These are phyloP conservation scores for Paecilomyces sp. DNA, from an alignment of 2,329 filamentous ascomycete species.

Conservation along the genomic window DNA sequence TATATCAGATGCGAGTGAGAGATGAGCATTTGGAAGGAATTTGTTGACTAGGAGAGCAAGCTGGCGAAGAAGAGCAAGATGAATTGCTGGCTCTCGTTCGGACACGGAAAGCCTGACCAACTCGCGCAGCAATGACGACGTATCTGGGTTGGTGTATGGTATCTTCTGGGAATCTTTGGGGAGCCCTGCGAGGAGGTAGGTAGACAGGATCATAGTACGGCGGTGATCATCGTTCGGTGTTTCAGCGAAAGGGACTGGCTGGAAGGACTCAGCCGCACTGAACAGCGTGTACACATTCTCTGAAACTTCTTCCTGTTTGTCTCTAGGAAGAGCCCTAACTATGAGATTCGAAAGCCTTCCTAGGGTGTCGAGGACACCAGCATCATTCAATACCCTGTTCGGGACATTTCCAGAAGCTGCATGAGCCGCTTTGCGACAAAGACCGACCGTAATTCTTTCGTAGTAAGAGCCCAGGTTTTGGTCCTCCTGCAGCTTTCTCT, in stretches of 20 bases:
- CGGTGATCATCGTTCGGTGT: conserved; percentile 26
- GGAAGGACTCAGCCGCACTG: conserved; percentile 26
- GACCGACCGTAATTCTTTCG: conserved; percentile 43
- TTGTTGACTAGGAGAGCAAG: conserved; percentile 36
- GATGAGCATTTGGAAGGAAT: conserved; percentile 28
- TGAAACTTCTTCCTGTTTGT: conserved; percentile 46
- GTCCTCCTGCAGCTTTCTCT: conserved; percentile 38
- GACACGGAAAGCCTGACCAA: conserved; percentile 26
- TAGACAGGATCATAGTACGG: conserved; percentile 49
- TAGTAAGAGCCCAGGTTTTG: conserved; percentile 41
- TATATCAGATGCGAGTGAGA: conserved; percentile 22
- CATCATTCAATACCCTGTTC: conserved; percentile 40
- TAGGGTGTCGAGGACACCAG: conserved; percentile 50
- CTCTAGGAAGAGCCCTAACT: conserved; percentile 46
- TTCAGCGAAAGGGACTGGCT: conserved; percentile 26
- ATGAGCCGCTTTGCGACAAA: conserved; percentile 33
- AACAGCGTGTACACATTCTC: conserved; percentile 51
- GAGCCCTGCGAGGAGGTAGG: conserved; percentile 50
- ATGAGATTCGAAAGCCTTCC: conserved; percentile 56
- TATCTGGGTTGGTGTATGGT: conserved; percentile 23
- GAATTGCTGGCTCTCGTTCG: conserved; percentile 25
- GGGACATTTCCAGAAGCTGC: conserved; percentile 24
- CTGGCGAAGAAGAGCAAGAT: conserved; percentile 36
- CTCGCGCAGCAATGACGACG: conserved; percentile 27
- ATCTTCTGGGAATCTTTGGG: conserved; percentile 28